A percentile compares a stretch with the other conserved stretches of the same genome.
Evolutionary conservation across 2,329 filamentous ascomycete genomes (phyloP).

Genomic region (Diaporthe sp.): DNA sequence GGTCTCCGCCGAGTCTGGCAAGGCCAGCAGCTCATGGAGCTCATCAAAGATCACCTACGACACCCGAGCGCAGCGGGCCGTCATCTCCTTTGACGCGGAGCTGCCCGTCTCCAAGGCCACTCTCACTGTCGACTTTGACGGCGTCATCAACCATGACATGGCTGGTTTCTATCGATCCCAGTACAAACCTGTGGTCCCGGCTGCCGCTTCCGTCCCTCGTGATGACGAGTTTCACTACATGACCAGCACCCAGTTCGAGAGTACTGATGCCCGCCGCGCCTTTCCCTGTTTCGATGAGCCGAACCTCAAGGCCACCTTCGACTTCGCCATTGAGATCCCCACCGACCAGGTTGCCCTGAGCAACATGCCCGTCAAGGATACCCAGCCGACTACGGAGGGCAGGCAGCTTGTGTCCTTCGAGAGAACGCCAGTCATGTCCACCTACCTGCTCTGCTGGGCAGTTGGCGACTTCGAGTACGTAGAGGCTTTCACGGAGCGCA

Average conservation of each 20-base stretch:
- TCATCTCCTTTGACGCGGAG: conserved; percentile 77
- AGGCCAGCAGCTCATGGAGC: conserved; percentile 66
- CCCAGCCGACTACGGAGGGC: conserved; percentile 67
- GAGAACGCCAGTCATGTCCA: conserved; percentile 90
- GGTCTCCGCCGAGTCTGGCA: conserved; percentile 67
- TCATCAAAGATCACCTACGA: conserved; percentile 82
- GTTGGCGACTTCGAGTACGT: conserved; percentile 97
- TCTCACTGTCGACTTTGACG: conserved; percentile 73
- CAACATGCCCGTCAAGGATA: conserved; percentile 92
- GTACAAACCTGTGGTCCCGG: conserved; percentile 83
- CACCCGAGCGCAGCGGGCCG: conserved; percentile 84
- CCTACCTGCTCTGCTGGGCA: conserved; percentile 91
- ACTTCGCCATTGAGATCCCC: conserved; percentile 92
- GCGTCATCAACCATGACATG: conserved; percentile 92
- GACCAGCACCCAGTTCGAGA: conserved; percentile 97
- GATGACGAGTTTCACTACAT: conserved; percentile 77
- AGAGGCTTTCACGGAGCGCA: conserved; percentile 87
- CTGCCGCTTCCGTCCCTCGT: conserved; percentile 81
- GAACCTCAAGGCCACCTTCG: conserved; percentile 95
- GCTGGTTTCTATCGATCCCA: conserved; percentile 89
- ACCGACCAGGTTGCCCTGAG: conserved; percentile 88
- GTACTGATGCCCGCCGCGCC: conserved; percentile 91
- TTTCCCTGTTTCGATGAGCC: conserved; percentile 99
- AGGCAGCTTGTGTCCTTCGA: conserved; percentile 84
- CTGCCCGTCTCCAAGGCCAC: conserved; percentile 75